Percentiles rank a stretch among this genome's conserved stretches.
Conservation (phyloP, 2,329 filamentous ascomycete species). For the Trichoderma sp. region DNA sequence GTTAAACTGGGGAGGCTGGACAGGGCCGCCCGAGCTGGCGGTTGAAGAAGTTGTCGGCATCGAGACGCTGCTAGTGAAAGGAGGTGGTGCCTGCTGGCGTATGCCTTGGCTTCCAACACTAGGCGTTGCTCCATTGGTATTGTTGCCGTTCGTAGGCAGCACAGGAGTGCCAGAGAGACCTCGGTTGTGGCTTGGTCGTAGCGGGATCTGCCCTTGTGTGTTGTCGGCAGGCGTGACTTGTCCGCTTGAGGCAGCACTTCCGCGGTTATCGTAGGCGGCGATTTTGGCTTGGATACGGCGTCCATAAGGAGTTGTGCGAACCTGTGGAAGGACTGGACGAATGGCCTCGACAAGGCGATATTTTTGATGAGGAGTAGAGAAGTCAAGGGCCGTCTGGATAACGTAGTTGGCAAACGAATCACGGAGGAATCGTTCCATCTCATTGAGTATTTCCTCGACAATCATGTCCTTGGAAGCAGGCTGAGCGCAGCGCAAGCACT, state of each 20-base stretch:
- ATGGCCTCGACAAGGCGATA: conserved; percentile 76
- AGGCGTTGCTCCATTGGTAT: conserved; percentile 26
- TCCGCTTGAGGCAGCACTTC: conserved; percentile 43
- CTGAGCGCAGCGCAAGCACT: conserved; percentile 82
- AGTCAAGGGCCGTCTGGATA: conserved; percentile 92
- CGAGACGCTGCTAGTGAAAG: conserved; percentile 34
- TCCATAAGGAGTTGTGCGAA: conserved; percentile 89
- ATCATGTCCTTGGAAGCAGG: conserved; percentile 73
- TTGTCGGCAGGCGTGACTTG: conserved; percentile 53
- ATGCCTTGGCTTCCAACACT: conserved; percentile 24
- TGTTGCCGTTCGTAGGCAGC: conserved; percentile 25
- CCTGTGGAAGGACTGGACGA: conserved; percentile 76
- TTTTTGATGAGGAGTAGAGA: conserved; percentile 71
- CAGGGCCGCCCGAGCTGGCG: conserved; percentile 22
- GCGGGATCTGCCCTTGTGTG: conserved; percentile 52
- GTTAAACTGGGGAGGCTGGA: conserved; percentile 32
- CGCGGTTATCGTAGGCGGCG: conserved; percentile 54
- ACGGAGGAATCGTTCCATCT: conserved; percentile 84
- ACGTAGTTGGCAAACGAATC: conserved; percentile 98
- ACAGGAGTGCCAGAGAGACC: conserved; percentile 41
- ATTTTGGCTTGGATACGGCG: conserved; percentile 93
- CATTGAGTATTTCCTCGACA: conserved; percentile 77
- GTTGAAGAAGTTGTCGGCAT: conserved; percentile 34
- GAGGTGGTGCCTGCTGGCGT: conserved; percentile 34
- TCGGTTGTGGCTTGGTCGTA: conserved; percentile 45